Evolutionary conservation across 139 green algal species (phyloP).

Genomic region (Chlorella sorokiniana): DNA sequence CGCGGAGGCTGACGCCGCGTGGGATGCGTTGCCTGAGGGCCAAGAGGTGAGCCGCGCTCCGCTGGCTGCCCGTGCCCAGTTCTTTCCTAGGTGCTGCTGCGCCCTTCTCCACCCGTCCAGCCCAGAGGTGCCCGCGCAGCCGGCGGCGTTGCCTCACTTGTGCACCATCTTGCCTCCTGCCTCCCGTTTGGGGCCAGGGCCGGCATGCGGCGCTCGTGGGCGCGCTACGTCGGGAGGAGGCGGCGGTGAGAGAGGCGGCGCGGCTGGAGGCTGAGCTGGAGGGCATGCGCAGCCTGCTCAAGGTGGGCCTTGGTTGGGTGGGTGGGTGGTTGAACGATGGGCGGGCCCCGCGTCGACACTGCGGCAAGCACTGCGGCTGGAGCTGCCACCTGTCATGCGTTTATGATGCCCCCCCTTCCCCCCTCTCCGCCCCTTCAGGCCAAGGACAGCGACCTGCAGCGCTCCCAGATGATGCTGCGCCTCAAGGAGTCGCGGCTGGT

Average conservation of each 20-base stretch:
- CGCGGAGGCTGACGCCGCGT: too few relatives aligned
- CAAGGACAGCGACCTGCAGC: slow-evolving; percentile 56
- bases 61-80: too few relatives aligned
- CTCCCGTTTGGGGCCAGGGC: not conserved
- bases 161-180: not conserved
- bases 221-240: slow-evolving; percentile 51
- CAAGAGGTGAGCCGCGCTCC: too few relatives aligned
- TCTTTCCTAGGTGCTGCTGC: too few relatives aligned
- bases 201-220: slow-evolving; percentile 39
- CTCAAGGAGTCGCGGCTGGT: slow-evolving; percentile 55
- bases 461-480: slow-evolving; percentile 54
- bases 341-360: too few relatives aligned
- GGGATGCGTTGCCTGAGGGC: too few relatives aligned
- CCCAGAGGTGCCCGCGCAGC: too few relatives aligned
- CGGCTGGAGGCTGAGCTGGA: slow-evolving; percentile 56
- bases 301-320: not conserved
- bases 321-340: too few relatives aligned
- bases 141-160: too few relatives aligned
- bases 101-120: too few relatives aligned
- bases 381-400: not conserved
- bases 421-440: slow-evolving; percentile 1
- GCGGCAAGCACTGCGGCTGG: too few relatives aligned
- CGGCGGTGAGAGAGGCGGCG: slow-evolving; percentile 33
- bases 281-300: slow-evolving; percentile 49
- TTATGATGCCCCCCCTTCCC: not conserved